Percentiles rank a stretch among this genome's conserved stretches.
phyloP scores from a whole-genome alignment of 179 eudicot species.

The Beta lomatogona region DNA sequence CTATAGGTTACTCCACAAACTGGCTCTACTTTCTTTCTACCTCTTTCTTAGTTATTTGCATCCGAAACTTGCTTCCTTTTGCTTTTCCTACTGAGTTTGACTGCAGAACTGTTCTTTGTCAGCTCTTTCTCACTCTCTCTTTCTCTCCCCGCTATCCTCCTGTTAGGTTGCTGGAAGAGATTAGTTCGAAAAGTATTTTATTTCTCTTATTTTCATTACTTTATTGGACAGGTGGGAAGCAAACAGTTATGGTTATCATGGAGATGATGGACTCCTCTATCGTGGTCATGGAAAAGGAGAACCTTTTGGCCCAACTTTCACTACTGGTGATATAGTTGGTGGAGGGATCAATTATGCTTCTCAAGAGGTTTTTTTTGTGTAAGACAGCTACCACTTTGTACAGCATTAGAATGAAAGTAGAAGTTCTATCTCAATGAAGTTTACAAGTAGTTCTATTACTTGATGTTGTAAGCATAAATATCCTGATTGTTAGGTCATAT shows the following conservation, averaged over 20 bases:
- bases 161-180: not conserved
- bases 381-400: conserved; percentile 35
- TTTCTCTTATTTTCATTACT: not conserved
- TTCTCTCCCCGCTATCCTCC: not conserved
- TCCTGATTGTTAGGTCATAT: not conserved
- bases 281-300: conserved; percentile 92
- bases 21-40: no score
- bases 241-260: conserved; percentile 95
- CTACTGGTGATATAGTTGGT: conserved; percentile 86
- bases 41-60: not conserved
- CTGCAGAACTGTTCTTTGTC: not conserved
- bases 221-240: conserved; percentile 74
- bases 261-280: conserved; percentile 87
- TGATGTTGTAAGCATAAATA: conserved; percentile 13
- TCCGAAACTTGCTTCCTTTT: not conserved
- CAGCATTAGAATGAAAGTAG: conserved; percentile 18
- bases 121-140: not conserved
- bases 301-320: conserved; percentile 71
- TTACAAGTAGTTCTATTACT: conserved; percentile 22
- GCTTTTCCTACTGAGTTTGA: not conserved
- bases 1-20: not conserved
- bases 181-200: not conserved
- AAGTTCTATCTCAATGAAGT: conserved; percentile 22
- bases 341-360: conserved; percentile 87
- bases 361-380: conserved; percentile 92